Evolutionary conservation across 2,329 filamentous ascomycete genomes (phyloP).

Genomic region (Fusarium sp.): DNA sequence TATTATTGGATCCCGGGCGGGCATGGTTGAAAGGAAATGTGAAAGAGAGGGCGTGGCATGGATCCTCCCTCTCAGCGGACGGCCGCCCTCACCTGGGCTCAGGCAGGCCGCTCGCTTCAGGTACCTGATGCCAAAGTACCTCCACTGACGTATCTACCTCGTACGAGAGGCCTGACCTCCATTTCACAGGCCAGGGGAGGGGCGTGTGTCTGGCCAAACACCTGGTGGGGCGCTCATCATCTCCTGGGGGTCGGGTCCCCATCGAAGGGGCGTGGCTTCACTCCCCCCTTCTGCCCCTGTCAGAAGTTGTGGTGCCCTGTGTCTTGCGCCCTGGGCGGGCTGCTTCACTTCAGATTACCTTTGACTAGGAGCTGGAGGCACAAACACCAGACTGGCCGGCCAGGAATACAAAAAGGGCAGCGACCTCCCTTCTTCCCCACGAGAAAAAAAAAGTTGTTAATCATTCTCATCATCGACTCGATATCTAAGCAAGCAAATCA

Average conservation of each 20-base stretch:
- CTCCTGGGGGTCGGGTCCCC: slow-evolving; percentile 22
- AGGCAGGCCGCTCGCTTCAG: slow-evolving; percentile 34
- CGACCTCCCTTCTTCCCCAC: slow-evolving; percentile 45
- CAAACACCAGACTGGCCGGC: slow-evolving; percentile 44
- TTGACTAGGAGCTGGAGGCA: slow-evolving; percentile 44
- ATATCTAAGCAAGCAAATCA: slow-evolving; percentile 21
- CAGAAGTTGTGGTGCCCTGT: slow-evolving; percentile 43
- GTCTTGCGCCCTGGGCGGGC: slow-evolving; percentile 43
- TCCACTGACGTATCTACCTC: slow-evolving; percentile 45
- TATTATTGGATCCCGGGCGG: slow-evolving; percentile 5
- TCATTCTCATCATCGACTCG: slow-evolving; percentile 41
- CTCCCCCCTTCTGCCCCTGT: slow-evolving; percentile 30
- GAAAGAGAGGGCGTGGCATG: not conserved
- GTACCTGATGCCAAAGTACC: slow-evolving; percentile 43
- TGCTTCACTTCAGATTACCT: slow-evolving; percentile 50
- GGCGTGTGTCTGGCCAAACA: slow-evolving; percentile 4
- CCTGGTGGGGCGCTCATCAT: slow-evolving; percentile 30
- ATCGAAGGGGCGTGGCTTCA: slow-evolving; percentile 21
- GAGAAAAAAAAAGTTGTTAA: slow-evolving; percentile 8
- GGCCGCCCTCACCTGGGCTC: not conserved
- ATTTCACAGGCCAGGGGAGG: slow-evolving; percentile 28
- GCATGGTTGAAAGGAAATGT: not conserved
- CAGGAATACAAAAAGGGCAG: slow-evolving; percentile 48
- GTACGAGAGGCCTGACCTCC: slow-evolving; percentile 37
- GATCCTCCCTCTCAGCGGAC: not conserved